Percentiles rank a stretch among this genome's conserved stretches.
Evolutionary conservation across 2,329 filamentous ascomycete genomes (phyloP).

Genomic region (Pseudocercospora fijiensis): DNA sequence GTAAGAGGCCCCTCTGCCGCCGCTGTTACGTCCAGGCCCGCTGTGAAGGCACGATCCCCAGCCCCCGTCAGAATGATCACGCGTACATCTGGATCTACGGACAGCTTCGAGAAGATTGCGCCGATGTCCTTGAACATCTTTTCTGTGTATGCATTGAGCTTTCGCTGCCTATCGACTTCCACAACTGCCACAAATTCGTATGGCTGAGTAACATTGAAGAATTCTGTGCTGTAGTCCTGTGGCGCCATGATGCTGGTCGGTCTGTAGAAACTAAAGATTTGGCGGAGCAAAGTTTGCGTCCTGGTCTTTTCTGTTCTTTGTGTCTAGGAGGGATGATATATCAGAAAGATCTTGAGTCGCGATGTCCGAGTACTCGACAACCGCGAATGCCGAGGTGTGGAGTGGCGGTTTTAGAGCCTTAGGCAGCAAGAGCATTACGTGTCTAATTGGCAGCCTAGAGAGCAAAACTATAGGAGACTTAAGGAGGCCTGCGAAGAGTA

Average conservation of each 20-base stretch:
- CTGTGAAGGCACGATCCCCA: slow-evolving; percentile 74
- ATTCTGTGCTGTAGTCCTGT: slow-evolving; percentile 21
- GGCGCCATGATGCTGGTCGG: slow-evolving; percentile 17
- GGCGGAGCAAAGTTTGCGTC: neutral
- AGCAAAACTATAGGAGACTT: too few species aligned
- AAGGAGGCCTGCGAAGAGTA: too few species aligned
- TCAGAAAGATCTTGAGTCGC: neutral
- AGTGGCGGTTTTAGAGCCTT: neutral
- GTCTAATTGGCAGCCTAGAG: too few species aligned
- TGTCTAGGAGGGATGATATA: too few species aligned
- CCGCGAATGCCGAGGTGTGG: slow-evolving; percentile 3
- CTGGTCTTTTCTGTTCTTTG: neutral
- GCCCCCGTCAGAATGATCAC: slow-evolving; percentile 76
- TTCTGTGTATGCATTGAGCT: slow-evolving; percentile 80
- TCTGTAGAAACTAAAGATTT: neutral
- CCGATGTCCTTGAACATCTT: slow-evolving; percentile 81
- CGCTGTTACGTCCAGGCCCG: slow-evolving; percentile 65
- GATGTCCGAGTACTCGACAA: neutral
- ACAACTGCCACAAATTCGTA: slow-evolving; percentile 75
- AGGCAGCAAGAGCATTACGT: neutral
- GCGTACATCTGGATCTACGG: slow-evolving; percentile 68
- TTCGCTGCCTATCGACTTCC: slow-evolving; percentile 81
- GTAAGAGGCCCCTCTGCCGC: slow-evolving; percentile 21
- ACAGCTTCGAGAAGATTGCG: slow-evolving; percentile 68
- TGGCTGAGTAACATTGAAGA: slow-evolving; percentile 60